These are phyloP conservation scores for Fusarium tuaranense DNA, from an alignment of 2,329 filamentous ascomycete species.

Conservation along the genomic window DNA sequence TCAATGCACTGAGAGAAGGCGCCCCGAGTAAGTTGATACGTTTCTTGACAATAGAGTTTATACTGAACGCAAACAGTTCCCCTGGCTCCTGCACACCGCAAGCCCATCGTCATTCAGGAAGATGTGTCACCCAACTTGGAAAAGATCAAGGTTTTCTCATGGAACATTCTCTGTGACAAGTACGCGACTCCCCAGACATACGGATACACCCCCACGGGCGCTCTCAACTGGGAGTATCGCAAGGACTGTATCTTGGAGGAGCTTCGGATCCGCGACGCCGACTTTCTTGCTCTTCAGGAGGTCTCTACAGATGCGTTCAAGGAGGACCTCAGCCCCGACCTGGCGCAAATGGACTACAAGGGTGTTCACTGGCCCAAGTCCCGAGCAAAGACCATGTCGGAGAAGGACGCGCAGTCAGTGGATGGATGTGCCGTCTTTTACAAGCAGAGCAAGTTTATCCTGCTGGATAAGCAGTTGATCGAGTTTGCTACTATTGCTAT, in stretches of 20 bases:
- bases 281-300: constrained; percentile 94
- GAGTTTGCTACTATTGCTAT: constrained; percentile 94
- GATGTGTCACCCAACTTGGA: constrained; percentile 71
- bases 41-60: neutral
- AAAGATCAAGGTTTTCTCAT: constrained; percentile 86
- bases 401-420: constrained; percentile 88
- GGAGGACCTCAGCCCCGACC: constrained; percentile 87
- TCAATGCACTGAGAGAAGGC: constrained; percentile 85
- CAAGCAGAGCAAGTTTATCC: constrained; percentile 92
- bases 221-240: constrained; percentile 88
- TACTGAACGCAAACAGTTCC: constrained; percentile 68
- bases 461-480: constrained; percentile 93
- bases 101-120: constrained; percentile 82
- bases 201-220: constrained; percentile 87
- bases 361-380: constrained; percentile 94
- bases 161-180: constrained; percentile 96
- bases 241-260: constrained; percentile 86
- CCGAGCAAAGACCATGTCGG: constrained; percentile 89
- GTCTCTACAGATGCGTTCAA: constrained; percentile 93
- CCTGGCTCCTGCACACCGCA: constrained; percentile 79
- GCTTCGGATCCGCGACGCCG: constrained; percentile 81
- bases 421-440: constrained; percentile 98
- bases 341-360: constrained; percentile 91
- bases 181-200: constrained; percentile 88
- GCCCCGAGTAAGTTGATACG: constrained; percentile 76